These are phyloP conservation scores for Rubus idaeus DNA, from an alignment of 306 rosid species.

Conservation along the genomic window DNA sequence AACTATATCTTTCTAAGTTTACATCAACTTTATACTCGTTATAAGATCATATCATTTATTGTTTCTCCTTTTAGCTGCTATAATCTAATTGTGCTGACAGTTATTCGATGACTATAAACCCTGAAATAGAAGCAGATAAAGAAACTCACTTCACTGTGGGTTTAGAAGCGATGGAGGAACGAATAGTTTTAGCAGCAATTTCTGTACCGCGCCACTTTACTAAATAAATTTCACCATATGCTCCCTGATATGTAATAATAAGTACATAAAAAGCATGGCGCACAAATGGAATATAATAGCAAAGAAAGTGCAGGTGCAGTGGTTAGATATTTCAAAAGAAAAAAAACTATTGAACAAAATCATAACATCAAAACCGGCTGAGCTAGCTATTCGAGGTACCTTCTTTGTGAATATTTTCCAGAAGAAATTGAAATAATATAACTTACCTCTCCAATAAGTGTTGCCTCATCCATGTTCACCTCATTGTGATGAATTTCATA, in stretches of 20 bases:
- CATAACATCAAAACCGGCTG: background rate
- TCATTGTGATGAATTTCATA: constrained; percentile 21
- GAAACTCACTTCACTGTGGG: constrained; percentile 18
- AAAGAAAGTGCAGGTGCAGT: background rate
- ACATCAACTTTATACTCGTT: background rate
- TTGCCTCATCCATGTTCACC: constrained; percentile 31
- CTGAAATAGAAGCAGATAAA: too few species aligned
- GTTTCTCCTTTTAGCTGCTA: background rate
- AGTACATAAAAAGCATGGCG: background rate
- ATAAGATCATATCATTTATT: background rate
- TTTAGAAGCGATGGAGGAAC: constrained; percentile 28
- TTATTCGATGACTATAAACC: background rate
- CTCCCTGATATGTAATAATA: constrained; percentile 12
- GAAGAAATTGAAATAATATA: background rate
- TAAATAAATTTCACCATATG: constrained; percentile 32
- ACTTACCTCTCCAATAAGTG: constrained; percentile 33
- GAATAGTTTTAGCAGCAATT: constrained; percentile 36
- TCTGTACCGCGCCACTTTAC: constrained; percentile 36
- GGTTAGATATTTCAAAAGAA: background rate
- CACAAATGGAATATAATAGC: background rate
- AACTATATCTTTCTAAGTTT: background rate
- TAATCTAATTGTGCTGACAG: background rate
- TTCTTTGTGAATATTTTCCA: background rate
- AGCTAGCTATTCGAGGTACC: background rate
- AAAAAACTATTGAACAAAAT: background rate